Evolutionary conservation across 2,329 filamentous ascomycete genomes (phyloP).

Genomic region (Neophaeococcomyces aloes): DNA sequence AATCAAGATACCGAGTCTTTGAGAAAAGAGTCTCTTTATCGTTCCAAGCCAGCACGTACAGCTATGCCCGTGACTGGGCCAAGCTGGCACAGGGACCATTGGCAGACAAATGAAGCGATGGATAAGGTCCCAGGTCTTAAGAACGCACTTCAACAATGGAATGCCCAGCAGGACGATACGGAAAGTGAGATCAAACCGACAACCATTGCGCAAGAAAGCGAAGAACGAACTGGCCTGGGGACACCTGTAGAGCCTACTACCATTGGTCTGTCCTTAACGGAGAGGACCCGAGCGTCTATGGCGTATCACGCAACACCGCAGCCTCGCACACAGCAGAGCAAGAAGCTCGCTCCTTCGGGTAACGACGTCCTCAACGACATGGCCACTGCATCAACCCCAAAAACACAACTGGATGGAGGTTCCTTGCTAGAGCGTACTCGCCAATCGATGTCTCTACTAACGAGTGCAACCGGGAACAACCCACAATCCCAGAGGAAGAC

Average conservation of each 20-base stretch:
- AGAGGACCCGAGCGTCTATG: slow-evolving; percentile 25
- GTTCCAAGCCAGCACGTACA: too few relatives aligned
- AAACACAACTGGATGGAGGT: slow-evolving; percentile 21
- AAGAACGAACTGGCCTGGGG: too few relatives aligned
- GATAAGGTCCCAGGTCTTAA: too few relatives aligned
- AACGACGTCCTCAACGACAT: background rate
- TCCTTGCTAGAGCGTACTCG: slow-evolving; percentile 68
- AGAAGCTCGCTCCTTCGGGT: slow-evolving; percentile 18
- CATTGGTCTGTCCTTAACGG: slow-evolving; percentile 25
- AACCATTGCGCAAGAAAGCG: too few relatives aligned
- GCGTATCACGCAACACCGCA: slow-evolving; percentile 21
- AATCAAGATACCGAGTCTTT: too few relatives aligned
- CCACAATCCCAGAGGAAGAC: background rate
- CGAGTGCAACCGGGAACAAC: slow-evolving; percentile 20
- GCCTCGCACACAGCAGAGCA: background rate
- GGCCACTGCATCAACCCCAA: slow-evolving; percentile 13
- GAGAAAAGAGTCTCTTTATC: too few relatives aligned
- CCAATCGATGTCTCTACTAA: slow-evolving; percentile 62
- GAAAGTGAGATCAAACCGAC: too few relatives aligned
- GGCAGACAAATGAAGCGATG: too few relatives aligned
- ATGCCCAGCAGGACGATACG: too few relatives aligned
- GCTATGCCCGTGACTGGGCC: too few relatives aligned
- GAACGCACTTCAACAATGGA: too few relatives aligned
- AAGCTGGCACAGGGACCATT: too few relatives aligned
- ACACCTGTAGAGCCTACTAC: background rate